Evolutionary conservation across 129 eudicot genomes (phyloP), one percentile per base, ranked within the genome.

Genomic region (Lactuca saligna): DNA sequence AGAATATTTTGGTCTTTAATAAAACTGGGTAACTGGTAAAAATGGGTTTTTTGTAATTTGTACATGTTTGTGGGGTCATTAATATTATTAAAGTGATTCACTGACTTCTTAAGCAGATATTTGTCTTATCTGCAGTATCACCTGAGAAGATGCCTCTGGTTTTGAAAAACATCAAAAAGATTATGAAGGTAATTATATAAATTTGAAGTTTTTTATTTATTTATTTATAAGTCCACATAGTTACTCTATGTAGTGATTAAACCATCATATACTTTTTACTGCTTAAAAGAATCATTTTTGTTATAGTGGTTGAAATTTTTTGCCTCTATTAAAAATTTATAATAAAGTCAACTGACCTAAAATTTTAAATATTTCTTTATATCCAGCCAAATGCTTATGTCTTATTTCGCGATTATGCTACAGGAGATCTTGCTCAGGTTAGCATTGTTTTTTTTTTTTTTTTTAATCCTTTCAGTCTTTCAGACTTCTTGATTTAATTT

Each of bases 341-440:
- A 50, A 68, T 50, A 17, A 17, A 39, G 29, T 25, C 2, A 29
- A 68, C n/a, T 63, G 34, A 51, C 31, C 46, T 60, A 54, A 44
- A 17, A 34, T 42, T 69, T 60, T 54, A 44, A 17, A 34, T 42
- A 66, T 8, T 63, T 69, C 54, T 25, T 25, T 42, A 11, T 82
- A 50, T 88, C 68, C 90, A 92, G 98, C 95, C 95, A 65, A 80
- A 86, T 82, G 98, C 83, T 51, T 78, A 66, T 77, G 84, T 92
- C 39, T 68, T 92, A 72, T 84, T 92, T 73, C 98, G 96, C 6
- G 98, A 92, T 71, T 92, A 92, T 89, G 98, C 98, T 74, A 85
- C 92, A n/a, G 98, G 98, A 72, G 98, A 92, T 83, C 98, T 92
- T 80, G 98, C 95, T 75, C 98, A 92, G 98, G 98, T 92, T 74